Conservation (phyloP, 2,329 filamentous ascomycete species). For the Xylariales sp. region DNA sequence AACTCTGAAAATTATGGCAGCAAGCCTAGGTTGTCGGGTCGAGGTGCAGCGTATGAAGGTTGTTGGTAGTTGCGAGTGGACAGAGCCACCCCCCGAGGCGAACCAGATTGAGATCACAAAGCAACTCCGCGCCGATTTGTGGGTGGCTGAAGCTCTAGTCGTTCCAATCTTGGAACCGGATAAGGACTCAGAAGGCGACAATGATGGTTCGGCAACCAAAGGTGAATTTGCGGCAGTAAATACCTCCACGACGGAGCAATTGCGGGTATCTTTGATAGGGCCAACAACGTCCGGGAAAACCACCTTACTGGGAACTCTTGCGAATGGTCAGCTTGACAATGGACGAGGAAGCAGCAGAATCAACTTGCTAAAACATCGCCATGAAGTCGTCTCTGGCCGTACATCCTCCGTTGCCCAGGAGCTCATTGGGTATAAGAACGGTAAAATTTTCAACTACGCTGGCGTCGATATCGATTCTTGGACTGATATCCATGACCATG, state of each 20-base stretch:
- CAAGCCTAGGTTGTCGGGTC: slow-evolving; percentile 81
- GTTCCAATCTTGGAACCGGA: slow-evolving; percentile 59
- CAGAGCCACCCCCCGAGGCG: slow-evolving; percentile 37
- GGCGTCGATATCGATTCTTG: slow-evolving; percentile 85
- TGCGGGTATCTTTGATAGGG: slow-evolving; percentile 83
- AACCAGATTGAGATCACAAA: slow-evolving; percentile 20
- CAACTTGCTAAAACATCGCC: slow-evolving; percentile 84
- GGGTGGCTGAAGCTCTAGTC: slow-evolving; percentile 89
- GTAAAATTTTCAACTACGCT: slow-evolving; percentile 73
- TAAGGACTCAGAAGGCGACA: slow-evolving; percentile 16
- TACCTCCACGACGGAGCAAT: slow-evolving; percentile 62
- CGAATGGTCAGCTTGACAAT: slow-evolving; percentile 85
- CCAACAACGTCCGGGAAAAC: slow-evolving; percentile 92
- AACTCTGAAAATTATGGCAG: slow-evolving; percentile 86
- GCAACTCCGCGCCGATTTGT: slow-evolving; percentile 53
- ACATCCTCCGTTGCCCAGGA: slow-evolving; percentile 96
- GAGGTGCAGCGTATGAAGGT: slow-evolving; percentile 76
- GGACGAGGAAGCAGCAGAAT: slow-evolving; percentile 85
- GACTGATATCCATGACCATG: slow-evolving; percentile 85
- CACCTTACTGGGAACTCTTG: slow-evolving; percentile 81
- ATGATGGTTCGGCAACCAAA: slow-evolving; percentile 5
- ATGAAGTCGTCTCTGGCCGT: slow-evolving; percentile 86
- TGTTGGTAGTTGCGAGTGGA: slow-evolving; percentile 81
- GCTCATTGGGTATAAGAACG: slow-evolving; percentile 73
- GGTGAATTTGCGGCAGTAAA: no score